These are phyloP conservation scores for Cytospora leucostoma DNA, from an alignment of 2,329 filamentous ascomycete genomes.

Conservation along the genomic window DNA sequence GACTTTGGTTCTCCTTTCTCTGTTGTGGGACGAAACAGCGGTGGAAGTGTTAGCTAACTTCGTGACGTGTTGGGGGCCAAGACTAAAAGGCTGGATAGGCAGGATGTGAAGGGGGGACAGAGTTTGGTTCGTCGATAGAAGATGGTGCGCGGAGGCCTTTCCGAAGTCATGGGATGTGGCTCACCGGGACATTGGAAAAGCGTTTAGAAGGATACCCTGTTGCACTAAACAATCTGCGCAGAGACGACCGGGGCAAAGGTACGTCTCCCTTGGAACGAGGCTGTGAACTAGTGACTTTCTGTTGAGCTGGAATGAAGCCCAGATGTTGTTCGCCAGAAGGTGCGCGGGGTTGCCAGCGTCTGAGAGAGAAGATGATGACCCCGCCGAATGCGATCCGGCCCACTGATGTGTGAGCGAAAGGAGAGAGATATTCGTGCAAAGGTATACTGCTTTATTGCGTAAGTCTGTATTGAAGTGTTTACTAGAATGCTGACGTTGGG, in stretches of 20 bases:
- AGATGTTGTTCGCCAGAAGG: constrained; percentile 17
- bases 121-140: neutral
- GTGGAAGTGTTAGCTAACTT: constrained; percentile 11
- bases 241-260: constrained; percentile 50
- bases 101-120: neutral
- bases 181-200: constrained; percentile 39
- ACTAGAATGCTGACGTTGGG: constrained; percentile 18
- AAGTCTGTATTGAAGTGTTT: constrained; percentile 9
- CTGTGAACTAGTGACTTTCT: constrained; percentile 2
- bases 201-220: constrained; percentile 40
- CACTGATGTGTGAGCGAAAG: constrained; percentile 11
- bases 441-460: constrained; percentile 15
- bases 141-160: neutral
- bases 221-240: constrained; percentile 48
- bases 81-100: neutral
- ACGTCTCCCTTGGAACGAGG: constrained; percentile 24
- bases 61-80: neutral
- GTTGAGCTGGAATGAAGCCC: constrained; percentile 23
- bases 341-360: constrained; percentile 20
- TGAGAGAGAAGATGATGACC: constrained; percentile 7
- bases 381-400: constrained; percentile 21
- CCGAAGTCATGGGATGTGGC: constrained; percentile 10
- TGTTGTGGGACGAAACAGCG: constrained; percentile 1
- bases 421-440: constrained; percentile 6
- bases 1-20: constrained; percentile 28